These are phyloP conservation scores for Candida vartiovaarae DNA, from an alignment of 805 yeast genomes.

Conservation along the genomic window DNA sequence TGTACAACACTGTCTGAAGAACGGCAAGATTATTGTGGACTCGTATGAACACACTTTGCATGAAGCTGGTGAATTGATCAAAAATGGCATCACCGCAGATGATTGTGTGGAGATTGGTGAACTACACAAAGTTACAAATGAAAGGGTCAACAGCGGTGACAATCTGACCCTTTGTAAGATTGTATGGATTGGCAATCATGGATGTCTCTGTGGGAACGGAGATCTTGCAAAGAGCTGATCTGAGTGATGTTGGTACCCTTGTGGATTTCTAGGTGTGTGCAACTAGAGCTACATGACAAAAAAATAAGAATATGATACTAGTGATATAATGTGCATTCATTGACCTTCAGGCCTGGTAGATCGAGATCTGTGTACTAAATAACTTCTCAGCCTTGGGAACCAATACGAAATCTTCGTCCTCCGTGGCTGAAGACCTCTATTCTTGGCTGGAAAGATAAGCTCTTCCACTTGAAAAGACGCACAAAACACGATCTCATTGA, in stretches of 20 bases:
- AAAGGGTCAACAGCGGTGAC: constrained; percentile 9
- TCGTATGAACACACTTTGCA: constrained; percentile 46
- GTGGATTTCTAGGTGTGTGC: constrained; percentile 10
- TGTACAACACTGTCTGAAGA: constrained; percentile 28
- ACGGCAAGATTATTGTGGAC: constrained; percentile 48
- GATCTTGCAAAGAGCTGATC: constrained; percentile 27
- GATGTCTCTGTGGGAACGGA: constrained; percentile 47
- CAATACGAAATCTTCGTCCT: too few relatives aligned
- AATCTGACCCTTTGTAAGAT: constrained; percentile 43
- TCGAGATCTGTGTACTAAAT: too few relatives aligned
- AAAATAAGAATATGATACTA: too few relatives aligned
- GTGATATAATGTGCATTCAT: too few relatives aligned
- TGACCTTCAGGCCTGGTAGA: too few relatives aligned
- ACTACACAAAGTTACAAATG: constrained; percentile 18
- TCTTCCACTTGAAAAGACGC: too few relatives aligned
- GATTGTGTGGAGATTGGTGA: constrained; percentile 44
- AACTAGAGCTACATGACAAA: background rate
- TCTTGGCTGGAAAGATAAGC: too few relatives aligned
- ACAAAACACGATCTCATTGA: too few relatives aligned
- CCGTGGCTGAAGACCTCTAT: too few relatives aligned
- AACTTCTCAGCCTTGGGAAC: too few relatives aligned
- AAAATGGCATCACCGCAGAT: constrained; percentile 30
- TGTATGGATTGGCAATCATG: constrained; percentile 61
- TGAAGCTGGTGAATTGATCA: constrained; percentile 63
- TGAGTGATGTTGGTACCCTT: constrained; percentile 24